Percentiles rank a stretch among this genome's conserved stretches.
Conservation (phyloP, 441 rosid species). For the Hura crepitans region DNA sequence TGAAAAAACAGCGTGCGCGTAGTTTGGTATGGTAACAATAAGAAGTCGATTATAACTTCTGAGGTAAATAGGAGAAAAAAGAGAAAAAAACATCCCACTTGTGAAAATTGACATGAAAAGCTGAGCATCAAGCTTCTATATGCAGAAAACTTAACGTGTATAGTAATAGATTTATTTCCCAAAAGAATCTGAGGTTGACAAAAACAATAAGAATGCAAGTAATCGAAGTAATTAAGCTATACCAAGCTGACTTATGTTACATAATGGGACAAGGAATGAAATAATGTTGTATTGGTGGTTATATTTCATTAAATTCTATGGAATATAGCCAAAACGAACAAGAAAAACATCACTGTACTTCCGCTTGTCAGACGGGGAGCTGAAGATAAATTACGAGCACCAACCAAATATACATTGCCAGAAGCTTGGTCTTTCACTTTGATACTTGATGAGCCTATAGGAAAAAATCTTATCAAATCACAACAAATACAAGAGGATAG, state of each 20-base stretch:
- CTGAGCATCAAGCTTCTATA: neutral
- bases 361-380: slow-evolving; percentile 32
- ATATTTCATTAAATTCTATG: slow-evolving; percentile 29
- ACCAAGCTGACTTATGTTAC: slow-evolving; percentile 19
- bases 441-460: slow-evolving; percentile 68
- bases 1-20: no score
- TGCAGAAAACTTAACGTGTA: neutral
- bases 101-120: neutral
- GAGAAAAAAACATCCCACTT: no score
- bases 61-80: neutral
- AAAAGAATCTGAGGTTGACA: neutral
- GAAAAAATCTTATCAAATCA: neutral
- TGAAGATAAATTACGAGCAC: slow-evolving; percentile 52
- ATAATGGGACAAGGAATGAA: slow-evolving; percentile 33
- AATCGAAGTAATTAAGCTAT: slow-evolving; percentile 6
- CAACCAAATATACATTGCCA: slow-evolving; percentile 49
- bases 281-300: slow-evolving; percentile 23
- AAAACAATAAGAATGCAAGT: neutral
- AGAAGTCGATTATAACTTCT: no score
- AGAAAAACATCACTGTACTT: slow-evolving; percentile 32
- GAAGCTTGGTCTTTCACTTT: slow-evolving; percentile 58
- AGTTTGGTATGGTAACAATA: no score
- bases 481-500: no score
- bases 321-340: slow-evolving; percentile 34
- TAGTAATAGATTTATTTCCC: neutral